A percentile compares a stretch with the other conserved stretches of the same genome.
Evolutionary conservation across 805 yeast genomes (phyloP).

Genomic region (Candida patagonica): DNA sequence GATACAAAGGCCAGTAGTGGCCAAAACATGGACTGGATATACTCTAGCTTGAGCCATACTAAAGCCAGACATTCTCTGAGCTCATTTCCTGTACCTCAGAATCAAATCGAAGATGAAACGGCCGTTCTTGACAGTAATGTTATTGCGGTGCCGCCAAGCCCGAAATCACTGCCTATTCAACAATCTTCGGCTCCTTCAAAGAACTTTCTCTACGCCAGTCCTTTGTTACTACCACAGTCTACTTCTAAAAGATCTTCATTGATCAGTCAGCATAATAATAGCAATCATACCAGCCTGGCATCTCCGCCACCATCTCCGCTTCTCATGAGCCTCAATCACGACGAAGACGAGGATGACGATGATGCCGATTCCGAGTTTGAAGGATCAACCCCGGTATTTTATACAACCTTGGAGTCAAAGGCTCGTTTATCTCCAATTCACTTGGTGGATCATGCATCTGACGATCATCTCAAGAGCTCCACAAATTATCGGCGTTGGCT

Average conservation of each 20-base stretch:
- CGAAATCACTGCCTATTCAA: no score
- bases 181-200: no score
- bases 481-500: slow-evolving; percentile 13
- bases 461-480: slow-evolving; percentile 4
- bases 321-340: slow-evolving; percentile 2
- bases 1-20: neutral
- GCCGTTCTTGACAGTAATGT: no score
- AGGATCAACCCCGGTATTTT: neutral
- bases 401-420: neutral
- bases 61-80: neutral
- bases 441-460: neutral
- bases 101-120: no score
- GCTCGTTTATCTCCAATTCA: neutral
- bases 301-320: slow-evolving; percentile 13
- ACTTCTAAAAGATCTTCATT: no score
- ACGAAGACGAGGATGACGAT: neutral
- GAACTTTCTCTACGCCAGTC: slow-evolving; percentile 6
- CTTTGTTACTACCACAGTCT: slow-evolving; percentile 8
- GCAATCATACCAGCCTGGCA: neutral
- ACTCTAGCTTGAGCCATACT: neutral
- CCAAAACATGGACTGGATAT: neutral
- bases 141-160: no score
- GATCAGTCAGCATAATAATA: no score
- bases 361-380: neutral
- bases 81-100: neutral